Base-by-base conservation (phyloP, 352 stramenopile genomes). In the Thraustochytrium striatum region DNA sequence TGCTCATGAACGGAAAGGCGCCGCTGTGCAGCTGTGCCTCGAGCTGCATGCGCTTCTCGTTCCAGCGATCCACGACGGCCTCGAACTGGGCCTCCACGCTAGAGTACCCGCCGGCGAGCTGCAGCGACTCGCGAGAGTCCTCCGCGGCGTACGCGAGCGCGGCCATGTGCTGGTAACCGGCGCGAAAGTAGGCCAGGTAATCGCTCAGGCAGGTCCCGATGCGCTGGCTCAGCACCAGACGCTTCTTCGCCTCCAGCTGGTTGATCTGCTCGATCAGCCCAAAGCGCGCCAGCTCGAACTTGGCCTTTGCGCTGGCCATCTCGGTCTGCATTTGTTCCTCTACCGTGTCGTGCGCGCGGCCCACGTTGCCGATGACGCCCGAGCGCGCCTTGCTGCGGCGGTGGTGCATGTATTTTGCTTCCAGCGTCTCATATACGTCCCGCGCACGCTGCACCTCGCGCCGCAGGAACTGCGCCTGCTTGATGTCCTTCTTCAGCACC, bases 231-330 rank as follows among this genome's bases (percentile, higher is more conserved):
- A 87, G 75, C 59, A 87, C 59, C 44, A 87, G 86, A 35, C 86
- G 86, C 62, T 87, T 87, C 81, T 85, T 87, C 13, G 72, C 87
- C 83, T 87, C 84, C 2, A 87, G 73, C 73, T 85, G 81, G 70
- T 87, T 87, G 19, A 87, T 62, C 41, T 85, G 82, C n/a, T 87
- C 72, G 1, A 87, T 82, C 13, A 87, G 57, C 52, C 86, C 84
- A 38, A 87, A 87, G 25, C 84, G 79, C 2, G 75, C 78, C 43
- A 87, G 78, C 79, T 87, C 84, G 61, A 86, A 87, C 25, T 79
- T 32, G n/a, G 65, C 65, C 36, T 75, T 75, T 3, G 65, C 65
- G 0, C 32, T 61, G n/a, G 65, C 41, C 35, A 75, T 39, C 50
- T 75, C 65, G 16, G 30, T 38, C 13, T 44, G 36, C 65, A 75